Percentiles rank a stretch among this genome's conserved stretches.
Evolutionary conservation across 73 alveolate species (phyloP).

Genomic region (Paraurostyla sp.): DNA sequence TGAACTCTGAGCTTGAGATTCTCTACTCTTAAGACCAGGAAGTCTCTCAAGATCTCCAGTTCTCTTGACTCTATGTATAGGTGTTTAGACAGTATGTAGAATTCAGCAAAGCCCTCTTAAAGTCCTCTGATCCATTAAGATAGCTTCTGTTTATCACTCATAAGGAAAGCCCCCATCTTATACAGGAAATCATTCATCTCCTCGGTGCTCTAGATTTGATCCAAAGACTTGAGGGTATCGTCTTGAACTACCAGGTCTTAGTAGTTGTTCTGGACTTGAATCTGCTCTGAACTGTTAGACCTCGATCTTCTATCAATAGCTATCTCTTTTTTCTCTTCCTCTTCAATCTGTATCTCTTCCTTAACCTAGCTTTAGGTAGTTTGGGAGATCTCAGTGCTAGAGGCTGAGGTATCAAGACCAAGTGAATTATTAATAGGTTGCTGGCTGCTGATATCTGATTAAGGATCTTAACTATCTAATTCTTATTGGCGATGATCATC

Average conservation of each 20-base stretch:
- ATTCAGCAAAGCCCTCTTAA: conserved; percentile 31
- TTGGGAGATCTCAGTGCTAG: too few species aligned
- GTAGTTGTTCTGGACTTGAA: background rate
- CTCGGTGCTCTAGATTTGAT: conserved; percentile 11
- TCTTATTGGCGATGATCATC: background rate
- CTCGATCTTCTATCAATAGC: background rate
- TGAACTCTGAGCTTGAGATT: conserved; percentile 27
- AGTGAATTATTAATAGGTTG: too few species aligned
- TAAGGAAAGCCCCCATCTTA: conserved; percentile 32
- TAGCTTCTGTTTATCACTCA: conserved; percentile 28
- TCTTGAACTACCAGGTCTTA: background rate
- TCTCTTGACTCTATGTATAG: conserved; percentile 18
- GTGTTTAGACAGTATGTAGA: conserved; percentile 6
- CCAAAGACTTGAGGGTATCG: conserved; percentile 17
- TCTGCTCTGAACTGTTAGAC: too few species aligned
- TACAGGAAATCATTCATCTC: conserved; percentile 40
- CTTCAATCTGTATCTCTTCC: background rate
- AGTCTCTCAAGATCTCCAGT: conserved; percentile 24
- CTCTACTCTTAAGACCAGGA: conserved; percentile 44
- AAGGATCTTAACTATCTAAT: background rate
- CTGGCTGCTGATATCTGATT: background rate
- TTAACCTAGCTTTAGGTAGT: too few species aligned
- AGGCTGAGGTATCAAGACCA: too few species aligned
- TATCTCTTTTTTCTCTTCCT: background rate
- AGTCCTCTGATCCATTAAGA: conserved; percentile 48